A percentile compares a stretch with the other conserved stretches of the same genome.
Conservation (phyloP, 495 filamentous ascomycete genomes). For the Rhypophila decipiens region DNA sequence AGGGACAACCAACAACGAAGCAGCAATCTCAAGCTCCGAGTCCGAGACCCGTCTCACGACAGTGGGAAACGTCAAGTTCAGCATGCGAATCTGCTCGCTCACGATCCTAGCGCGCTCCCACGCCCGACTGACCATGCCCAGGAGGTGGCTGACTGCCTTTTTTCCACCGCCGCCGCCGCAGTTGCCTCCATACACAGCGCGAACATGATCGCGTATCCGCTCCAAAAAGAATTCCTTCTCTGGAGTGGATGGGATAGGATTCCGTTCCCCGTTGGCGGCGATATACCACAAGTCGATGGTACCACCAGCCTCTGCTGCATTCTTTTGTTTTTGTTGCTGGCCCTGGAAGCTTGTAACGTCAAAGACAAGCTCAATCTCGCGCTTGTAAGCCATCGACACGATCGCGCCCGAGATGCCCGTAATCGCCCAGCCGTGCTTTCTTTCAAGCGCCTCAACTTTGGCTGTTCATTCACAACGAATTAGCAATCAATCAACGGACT, state of each 20-base stretch:
- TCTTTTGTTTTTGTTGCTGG: background rate
- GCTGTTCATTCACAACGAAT: slow-evolving; percentile 34
- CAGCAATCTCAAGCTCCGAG: slow-evolving; percentile 45
- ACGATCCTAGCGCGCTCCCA: slow-evolving; percentile 55
- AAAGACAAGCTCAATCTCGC: slow-evolving; percentile 72
- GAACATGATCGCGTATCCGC: slow-evolving; percentile 52
- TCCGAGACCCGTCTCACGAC: slow-evolving; percentile 49
- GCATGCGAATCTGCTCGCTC: slow-evolving; percentile 46
- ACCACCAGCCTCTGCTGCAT: slow-evolving; percentile 17
- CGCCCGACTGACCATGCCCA: slow-evolving; percentile 45
- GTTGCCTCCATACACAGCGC: no score
- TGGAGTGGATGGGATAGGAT: slow-evolving; percentile 38
- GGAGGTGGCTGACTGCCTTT: slow-evolving; percentile 46
- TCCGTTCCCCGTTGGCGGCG: slow-evolving; percentile 40
- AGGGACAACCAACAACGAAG: slow-evolving; percentile 48
- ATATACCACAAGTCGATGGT: slow-evolving; percentile 53
- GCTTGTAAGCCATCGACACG: slow-evolving; percentile 72
- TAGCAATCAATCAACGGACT: slow-evolving; percentile 1
- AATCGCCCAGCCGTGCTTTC: slow-evolving; percentile 71
- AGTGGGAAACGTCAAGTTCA: slow-evolving; percentile 50
- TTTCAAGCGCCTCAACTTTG: slow-evolving; percentile 62
- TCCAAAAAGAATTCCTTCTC: slow-evolving; percentile 68
- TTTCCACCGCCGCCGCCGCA: slow-evolving; percentile 43
- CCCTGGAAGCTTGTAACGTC: slow-evolving; percentile 54
- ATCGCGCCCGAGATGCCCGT: slow-evolving; percentile 53